Base-by-base conservation (phyloP, 1,284 basidiomycete genomes). In the Cutaneotrichosporon cutaneum region DNA sequence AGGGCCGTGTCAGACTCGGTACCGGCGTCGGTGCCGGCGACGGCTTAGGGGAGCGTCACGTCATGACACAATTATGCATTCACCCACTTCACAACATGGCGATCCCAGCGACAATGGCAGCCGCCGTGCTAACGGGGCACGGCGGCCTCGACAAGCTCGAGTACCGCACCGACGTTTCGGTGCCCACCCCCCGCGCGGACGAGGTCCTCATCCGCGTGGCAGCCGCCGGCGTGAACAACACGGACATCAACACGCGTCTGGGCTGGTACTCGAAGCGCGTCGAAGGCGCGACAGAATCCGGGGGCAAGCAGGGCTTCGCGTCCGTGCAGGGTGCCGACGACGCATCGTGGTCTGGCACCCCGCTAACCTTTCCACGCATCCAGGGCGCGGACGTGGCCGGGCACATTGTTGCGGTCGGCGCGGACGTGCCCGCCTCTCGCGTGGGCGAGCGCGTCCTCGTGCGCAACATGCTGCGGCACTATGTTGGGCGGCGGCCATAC, bases 201-300 rank as follows among this genome's bases (percentile, higher is more conserved):
- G 57, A 58, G 30, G 57, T 58, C 9, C 50, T 58, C 14, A 58
- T 58, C 27, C 21, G 24, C 16, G 57, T 58, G 26, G 47, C 26
- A 10, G 57, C 57, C 14, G 57, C 57, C 16, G 57, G 50, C 36
- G 22, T 58, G 22, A 58, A 58, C 50, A 58, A 58, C 39, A 58
- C 57, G 7, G 57, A 58, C 57, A 58, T 58, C 57, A 58, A 58
- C 57, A 58, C 57, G n/a, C 50, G 57, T 14, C 57, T 58, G 27
- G 57, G 57, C n/a, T 58, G 57, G 57, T 58, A 58, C 57, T 53
- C 50, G 50, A 42, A 52, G 14, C 42, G 36, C 50, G 39, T 53
- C 27, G 39, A 32, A 11, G 39, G 27, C 22, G 36, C 33, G 7
- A 58, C 57, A 6, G 26, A 48, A 8, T n/a, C 27, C 4, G 55